Evolutionary conservation across 306 rosid species (phyloP).

Genomic region (Medicago truncatula): MtrunA17r5.0-ANR NC_053043.1:51758501-51759000

Average conservation of each 20-base stretch:
- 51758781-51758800: slow-evolving; percentile 49
- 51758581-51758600: background rate
- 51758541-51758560: slow-evolving; percentile 46
- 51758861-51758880: slow-evolving; percentile 50
- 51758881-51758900: slow-evolving; percentile 41
- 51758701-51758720: slow-evolving; percentile 47
- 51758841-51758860: slow-evolving; percentile 41
- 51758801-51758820: slow-evolving; percentile 53
- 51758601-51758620: slow-evolving; percentile 32
- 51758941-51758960: slow-evolving; percentile 42
- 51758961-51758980: background rate
- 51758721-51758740: slow-evolving; percentile 45
- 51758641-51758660: background rate
- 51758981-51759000: no score
- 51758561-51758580: slow-evolving; percentile 47
- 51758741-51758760: slow-evolving; percentile 55
- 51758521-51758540: slow-evolving; percentile 38
- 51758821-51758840: slow-evolving; percentile 46
- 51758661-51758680: slow-evolving; percentile 52
- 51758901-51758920: slow-evolving; percentile 41
- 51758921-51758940: slow-evolving; percentile 47
- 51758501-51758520: slow-evolving; percentile 49
- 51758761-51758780: slow-evolving; percentile 44
- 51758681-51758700: slow-evolving; percentile 38
- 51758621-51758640: slow-evolving; percentile 48